Base-by-base conservation (phyloP, 495 filamentous ascomycete genomes). In the Thermochaetoides thermophila region DNA sequence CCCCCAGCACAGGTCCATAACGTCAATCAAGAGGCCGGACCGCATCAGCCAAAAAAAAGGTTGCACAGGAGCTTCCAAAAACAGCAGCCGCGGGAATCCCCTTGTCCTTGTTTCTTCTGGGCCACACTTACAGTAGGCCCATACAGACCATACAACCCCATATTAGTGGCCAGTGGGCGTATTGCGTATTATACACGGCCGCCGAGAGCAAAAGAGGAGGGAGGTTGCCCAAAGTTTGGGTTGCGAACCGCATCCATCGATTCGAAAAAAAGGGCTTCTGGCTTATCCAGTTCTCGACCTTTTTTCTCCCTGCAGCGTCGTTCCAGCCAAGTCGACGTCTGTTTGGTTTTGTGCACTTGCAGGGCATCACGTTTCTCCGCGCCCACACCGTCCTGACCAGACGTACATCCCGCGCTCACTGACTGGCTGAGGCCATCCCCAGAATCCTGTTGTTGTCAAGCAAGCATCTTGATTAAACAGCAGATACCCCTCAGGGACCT, bases 61-160 rank as follows among this genome's bases (percentile, higher is more conserved):
- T 55, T 45, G 52, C 44, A 52, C 47, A 44, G 38, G 31, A 43
- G 38, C 42, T 52, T 50, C 53, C 53, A 50, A 54, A 56, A 56
- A 55, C 46, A 55, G 49, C 34, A 48, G 39, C 40, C 38, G 51
- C 44, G 45, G 48, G 41, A n/a, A 50, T 32, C 38, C 44, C 28
- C 43, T 38, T 45, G 37, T 16, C 38, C 39, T 44, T 35, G 24
- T n/a, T n/a, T n/a, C n/a, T n/a, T n/a, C n/a, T n/a, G n/a, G n/a
- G n/a, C n/a, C n/a, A n/a, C n/a, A n/a, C n/a, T n/a, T n/a, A n/a
- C n/a, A n/a, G n/a, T n/a, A n/a, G n/a, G n/a, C n/a, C n/a, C n/a
- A n/a, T n/a, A n/a, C n/a, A n/a, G n/a, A n/a, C n/a, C n/a, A n/a
- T n/a, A n/a, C n/a, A n/a, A n/a, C n/a, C n/a, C n/a, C n/a, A n/a